Evolutionary conservation across 352 stramenopile genomes (phyloP), one percentile per base, ranked within the genome.

Genomic region (Globisporangium cystogenes): DNA sequence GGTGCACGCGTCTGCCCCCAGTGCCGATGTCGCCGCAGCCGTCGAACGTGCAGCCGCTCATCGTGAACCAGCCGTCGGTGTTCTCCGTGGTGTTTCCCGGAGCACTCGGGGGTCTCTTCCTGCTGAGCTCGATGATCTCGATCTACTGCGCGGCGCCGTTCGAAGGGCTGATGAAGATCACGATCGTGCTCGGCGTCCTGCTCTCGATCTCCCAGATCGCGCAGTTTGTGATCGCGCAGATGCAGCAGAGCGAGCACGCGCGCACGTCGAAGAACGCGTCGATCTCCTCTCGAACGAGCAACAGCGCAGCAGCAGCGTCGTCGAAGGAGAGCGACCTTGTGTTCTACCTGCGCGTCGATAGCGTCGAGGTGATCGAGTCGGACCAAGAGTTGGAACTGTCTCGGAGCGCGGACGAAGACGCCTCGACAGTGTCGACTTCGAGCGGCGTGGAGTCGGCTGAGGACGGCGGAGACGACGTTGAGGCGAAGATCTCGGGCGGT

Each of bases 151-250:
- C 73, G 18, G 67, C 74, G 35, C 75, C 81, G 26, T 92, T 91
- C 47, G 76, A 86, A 62, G 81, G 79, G 2, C 62, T 94, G 47
- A 94, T 92, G 83, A 83, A 94, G 64, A 74, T 94, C 54, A 94
- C 83, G 12, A 89, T 90, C 20, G 70, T 90, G n/a, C 72, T 94
- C 7, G 83, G 83, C 33, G 74, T 87, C 20, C 51, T 90, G 35
- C 60, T 92, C n/a, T 87, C 83, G 0, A 40, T 91, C 40, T 92
- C 83, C 8, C 81, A 90, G 64, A 83, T 87, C 29, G 55, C 69
- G 12, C 81, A 90, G 50, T 86, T 87, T 56, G 53, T 76, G 24
- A 68, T 73, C 53, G 48, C 76, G 49, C 74, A 65, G 31, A 60
- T 58, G 23, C 36, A 60, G 37, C 70, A 77, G 52, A 58, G 48